Percentiles rank a stretch among this genome's conserved stretches.
phyloP scores from a whole-genome alignment of 1,284 basidiomycete genomes.

The Irpex sp. region DNA sequence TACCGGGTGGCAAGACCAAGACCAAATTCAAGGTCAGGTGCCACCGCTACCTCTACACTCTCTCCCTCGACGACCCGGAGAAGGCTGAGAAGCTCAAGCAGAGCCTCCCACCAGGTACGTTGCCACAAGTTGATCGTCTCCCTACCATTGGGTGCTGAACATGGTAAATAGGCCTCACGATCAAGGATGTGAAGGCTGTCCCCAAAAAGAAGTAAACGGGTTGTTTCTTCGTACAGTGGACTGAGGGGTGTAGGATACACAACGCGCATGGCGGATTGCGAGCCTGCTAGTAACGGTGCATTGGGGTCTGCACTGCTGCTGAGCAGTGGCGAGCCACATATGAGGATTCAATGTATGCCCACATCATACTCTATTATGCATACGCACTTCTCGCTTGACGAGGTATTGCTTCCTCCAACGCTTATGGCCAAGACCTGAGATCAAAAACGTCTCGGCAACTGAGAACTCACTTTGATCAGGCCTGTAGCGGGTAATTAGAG shows the following conservation, averaged over 20 bases:
- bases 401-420: not conserved
- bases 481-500: not conserved
- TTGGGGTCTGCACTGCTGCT: not conserved
- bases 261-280: not conserved
- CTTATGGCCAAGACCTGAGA: no score
- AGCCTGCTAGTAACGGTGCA: not conserved
- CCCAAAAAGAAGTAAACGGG: conserved; percentile 64
- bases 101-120: conserved; percentile 90
- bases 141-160: not conserved
- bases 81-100: conserved; percentile 99
- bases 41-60: conserved; percentile 96
- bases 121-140: not conserved
- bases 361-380: not conserved
- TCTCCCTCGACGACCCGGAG: conserved; percentile 92
- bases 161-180: conserved; percentile 48
- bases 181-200: conserved; percentile 58
- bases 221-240: not conserved
- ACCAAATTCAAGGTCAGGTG: conserved; percentile 99
- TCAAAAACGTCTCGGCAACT: not conserved
- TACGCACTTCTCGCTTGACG: not conserved
- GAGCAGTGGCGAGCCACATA: not conserved
- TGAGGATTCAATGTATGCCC: not conserved
- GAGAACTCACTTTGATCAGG: not conserved
- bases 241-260: not conserved
- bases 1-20: conserved; percentile 70